Evolutionary conservation across 768 basidiomycete species (phyloP), one percentile per base, ranked within the genome.

Genomic region (Chalciporus piperatus): DNA sequence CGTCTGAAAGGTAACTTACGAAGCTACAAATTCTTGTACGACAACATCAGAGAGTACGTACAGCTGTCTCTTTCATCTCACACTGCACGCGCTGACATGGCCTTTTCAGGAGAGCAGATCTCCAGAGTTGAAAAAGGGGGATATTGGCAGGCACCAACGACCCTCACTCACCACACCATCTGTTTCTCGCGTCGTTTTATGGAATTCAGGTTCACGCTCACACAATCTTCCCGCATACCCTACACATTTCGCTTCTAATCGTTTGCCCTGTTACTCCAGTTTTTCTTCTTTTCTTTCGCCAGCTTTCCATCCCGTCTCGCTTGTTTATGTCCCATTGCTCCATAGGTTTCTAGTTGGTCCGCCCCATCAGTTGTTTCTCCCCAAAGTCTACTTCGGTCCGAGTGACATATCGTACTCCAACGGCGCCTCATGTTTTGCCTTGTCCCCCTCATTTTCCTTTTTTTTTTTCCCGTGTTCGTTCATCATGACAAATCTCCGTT

Each of bases 11-110:
- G 97, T 25, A 90, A 91, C 66, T 74, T 96, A 66, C 82, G 90
- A 72, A 92, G 90, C 70, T 98, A 92, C 73, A 92, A 92, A 72
- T 93, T 89, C 70, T 74, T 93, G 70, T 92, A 93, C 66, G 91
- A 93, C 74, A 84, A 81, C 52, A 74, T 93, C 67, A 80, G 90
- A 81, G 81, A 88, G 91, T 93, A 68, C 62, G 91, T 82, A 20
- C 9, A 17, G 37, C 48, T 58, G 49, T 51, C 41, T 13, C 27
- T n/a, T 64, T n/a, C 14, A 37, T 20, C 13, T 56, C 28, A 3
- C 58, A 38, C 40, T 45, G 23, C 55, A 47, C 33, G 2, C 43
- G 22, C 49, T 65, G 28, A 59, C 32, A 33, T 30, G 53, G 10
- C 23, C 44, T 9, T n/a, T 56, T 61, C 47, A 72, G 70, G 60